Evolutionary conservation across 192 early-diverging fungal genomes (phyloP), one percentile per base, ranked within the genome.

Genomic region (Jimgerdemannia flammicorona): DNA sequence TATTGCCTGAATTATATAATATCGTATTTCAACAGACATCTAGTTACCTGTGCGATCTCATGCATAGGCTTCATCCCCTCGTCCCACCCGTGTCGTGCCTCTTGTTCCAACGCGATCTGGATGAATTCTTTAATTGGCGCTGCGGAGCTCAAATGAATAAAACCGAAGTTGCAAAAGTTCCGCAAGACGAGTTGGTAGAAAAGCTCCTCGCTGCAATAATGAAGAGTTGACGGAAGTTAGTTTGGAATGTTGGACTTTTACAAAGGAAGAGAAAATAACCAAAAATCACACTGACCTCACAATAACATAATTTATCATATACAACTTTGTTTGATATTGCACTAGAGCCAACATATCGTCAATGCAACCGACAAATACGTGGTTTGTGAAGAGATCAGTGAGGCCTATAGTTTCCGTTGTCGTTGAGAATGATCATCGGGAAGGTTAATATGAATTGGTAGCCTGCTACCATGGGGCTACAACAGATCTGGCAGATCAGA

Each of bases 121-220:
- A 94, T 82, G 65, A 94, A 83, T 0, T 95, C 90, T 67, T 82
- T 76, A 70, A 98, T 91, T 14, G 90, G 79, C 39, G 88, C 87
- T 4, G 94, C 86, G 3, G 78, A 81, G 10, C 90, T 85, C 44
- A 96, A 81, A 19, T 84, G 68, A 40, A 97, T 87, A 43, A 77
- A 85, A 3, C 96, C 97, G 81, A 94, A 97, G 76, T 99, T 99
- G 69, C 88, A 89, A 81, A 99, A 97, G 43, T 94, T 92, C 29
- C 83, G 82, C 17, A 98, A 76, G 44, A 81, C 82, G 2, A 95
- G 83, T 77, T 99, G 96, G 83, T 97, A 96, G 76, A 99, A 95
- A 42, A 99, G 82, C 67, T 95, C 93, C 72, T 91, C 90, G 79
- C 94, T 95, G 64, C n/a, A 67, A 40, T 20, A 39, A 17, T 19